Conservation (phyloP, 148 eudicot genomes). For the Rhododendron simsii region DNA sequence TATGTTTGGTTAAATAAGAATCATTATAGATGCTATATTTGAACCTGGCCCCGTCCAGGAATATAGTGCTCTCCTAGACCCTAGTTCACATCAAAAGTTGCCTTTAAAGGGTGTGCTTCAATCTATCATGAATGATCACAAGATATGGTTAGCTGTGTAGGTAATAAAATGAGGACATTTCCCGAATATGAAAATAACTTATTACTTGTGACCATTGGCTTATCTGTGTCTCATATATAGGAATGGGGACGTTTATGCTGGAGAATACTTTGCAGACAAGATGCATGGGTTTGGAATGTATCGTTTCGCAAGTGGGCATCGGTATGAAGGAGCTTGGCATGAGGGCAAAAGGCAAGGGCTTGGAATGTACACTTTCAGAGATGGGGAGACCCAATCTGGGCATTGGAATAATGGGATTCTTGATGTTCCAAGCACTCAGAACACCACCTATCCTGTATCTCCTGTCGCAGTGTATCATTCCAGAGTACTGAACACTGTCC, state of each 20-base stretch:
- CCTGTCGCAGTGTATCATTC: conserved; percentile 91
- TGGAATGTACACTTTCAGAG: conserved; percentile 89
- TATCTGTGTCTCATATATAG: conserved; percentile 25
- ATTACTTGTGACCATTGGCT: background rate
- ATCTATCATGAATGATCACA: background rate
- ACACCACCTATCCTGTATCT: conserved; percentile 52
- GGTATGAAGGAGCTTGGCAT: conserved; percentile 97
- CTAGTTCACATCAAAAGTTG: background rate
- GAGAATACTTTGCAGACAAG: conserved; percentile 94
- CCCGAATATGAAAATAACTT: background rate
- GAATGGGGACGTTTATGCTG: conserved; percentile 89
- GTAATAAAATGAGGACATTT: background rate
- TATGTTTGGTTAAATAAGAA: background rate
- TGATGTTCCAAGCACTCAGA: conserved; percentile 87
- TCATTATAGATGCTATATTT: background rate
- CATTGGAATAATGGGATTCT: conserved; percentile 93
- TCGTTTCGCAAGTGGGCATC: conserved; percentile 76
- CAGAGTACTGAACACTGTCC: conserved; percentile 82
- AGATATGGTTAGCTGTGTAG: background rate
- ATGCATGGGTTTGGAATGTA: conserved; percentile 96
- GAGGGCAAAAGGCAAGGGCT: conserved; percentile 97
- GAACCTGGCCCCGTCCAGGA: background rate
- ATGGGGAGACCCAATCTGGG: conserved; percentile 88
- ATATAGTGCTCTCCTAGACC: background rate
- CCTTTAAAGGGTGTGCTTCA: background rate